Conservation (phyloP, 2,329 filamentous ascomycete genomes). For the Fusarium illudens region DNA sequence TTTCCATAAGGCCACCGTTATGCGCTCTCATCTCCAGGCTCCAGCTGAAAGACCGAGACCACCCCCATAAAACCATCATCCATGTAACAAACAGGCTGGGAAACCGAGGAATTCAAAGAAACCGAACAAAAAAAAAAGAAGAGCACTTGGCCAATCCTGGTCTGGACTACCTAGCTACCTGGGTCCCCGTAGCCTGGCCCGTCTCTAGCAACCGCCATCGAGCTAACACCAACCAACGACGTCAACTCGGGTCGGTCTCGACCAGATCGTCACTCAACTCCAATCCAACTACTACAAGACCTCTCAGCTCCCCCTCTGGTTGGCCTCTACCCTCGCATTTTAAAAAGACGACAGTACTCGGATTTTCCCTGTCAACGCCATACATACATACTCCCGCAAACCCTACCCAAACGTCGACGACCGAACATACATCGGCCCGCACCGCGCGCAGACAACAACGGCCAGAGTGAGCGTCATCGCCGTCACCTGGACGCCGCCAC, state of each 20-base stretch:
- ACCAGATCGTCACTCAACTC: slow-evolving; percentile 12
- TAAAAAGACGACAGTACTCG: background rate
- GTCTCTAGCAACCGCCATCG: slow-evolving; percentile 22
- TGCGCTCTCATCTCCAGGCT: slow-evolving; percentile 21
- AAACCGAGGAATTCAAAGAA: slow-evolving; percentile 23
- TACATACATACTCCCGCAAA: slow-evolving; percentile 7
- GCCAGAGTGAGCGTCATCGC: slow-evolving; percentile 9
- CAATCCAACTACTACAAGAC: slow-evolving; percentile 11
- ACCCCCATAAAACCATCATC: background rate
- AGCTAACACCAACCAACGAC: slow-evolving; percentile 36
- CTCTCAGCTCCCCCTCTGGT: slow-evolving; percentile 1
- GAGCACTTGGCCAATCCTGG: slow-evolving; percentile 29
- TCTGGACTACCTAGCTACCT: slow-evolving; percentile 6
- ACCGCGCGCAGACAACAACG: slow-evolving; percentile 17
- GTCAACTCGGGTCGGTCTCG: slow-evolving; percentile 32
- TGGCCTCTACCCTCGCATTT: background rate
- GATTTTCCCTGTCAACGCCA: background rate
- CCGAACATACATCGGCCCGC: background rate
- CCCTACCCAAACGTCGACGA: slow-evolving; percentile 7
- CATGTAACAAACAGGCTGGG: background rate
- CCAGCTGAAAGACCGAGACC: slow-evolving; percentile 4
- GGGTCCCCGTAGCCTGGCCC: slow-evolving; percentile 13
- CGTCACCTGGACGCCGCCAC: slow-evolving; percentile 10
- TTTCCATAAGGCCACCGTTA: slow-evolving; percentile 14
- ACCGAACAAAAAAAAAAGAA: slow-evolving; percentile 30